Base-by-base conservation (phyloP, 2,329 filamentous ascomycete genomes). In the Pseudomassariella vexata region DNA sequence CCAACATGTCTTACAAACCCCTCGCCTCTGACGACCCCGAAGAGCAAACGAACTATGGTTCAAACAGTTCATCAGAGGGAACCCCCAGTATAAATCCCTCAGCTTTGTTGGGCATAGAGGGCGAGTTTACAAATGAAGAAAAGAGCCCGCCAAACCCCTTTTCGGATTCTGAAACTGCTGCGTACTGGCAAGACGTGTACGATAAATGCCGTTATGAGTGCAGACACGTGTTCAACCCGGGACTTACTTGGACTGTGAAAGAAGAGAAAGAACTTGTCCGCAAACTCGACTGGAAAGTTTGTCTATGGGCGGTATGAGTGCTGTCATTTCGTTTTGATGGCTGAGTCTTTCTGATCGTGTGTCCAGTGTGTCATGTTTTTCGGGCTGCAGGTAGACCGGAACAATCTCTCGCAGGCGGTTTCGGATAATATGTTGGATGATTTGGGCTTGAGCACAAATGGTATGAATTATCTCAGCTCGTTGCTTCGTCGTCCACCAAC, bases 381-480 rank as follows among this genome's bases (percentile, higher is more conserved):
- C 42, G 70, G 69, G 2, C 61, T 81, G 5, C 70, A 81, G 41
- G 58, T 80, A 15, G 75, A 81, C 50, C 62, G 77, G 12, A 66
- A 68, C 18, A 82, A 81, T 43, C 61, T 81, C 10, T 39, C 44
- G 4, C 75, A 77, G 49, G 78, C 75, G 6, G 56, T 76, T 10
- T 73, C 71, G 0, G 76, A 79, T 49, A 78, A 76, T 37, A 68
- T 82, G 56, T 55, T 83, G 5, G 58, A 53, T 41, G 79, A 77
- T 30, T 48, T 68, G 12, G 46, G 52, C 3, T 42, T 68, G 32
- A 58, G 48, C 12, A 66, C 61, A 1, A 61, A 69, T 49, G 70
- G 58, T 62, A 39, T 26, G 39, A 19, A 10, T 9, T 6, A 34
- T 25, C 20, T 21, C 22, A 6, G 15, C 4, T 8, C 19, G 11